A percentile compares a stretch with the other conserved stretches of the same genome.
Conservation (phyloP, 2,329 filamentous ascomycete species). For the Ophiostoma pallidulum region DNA sequence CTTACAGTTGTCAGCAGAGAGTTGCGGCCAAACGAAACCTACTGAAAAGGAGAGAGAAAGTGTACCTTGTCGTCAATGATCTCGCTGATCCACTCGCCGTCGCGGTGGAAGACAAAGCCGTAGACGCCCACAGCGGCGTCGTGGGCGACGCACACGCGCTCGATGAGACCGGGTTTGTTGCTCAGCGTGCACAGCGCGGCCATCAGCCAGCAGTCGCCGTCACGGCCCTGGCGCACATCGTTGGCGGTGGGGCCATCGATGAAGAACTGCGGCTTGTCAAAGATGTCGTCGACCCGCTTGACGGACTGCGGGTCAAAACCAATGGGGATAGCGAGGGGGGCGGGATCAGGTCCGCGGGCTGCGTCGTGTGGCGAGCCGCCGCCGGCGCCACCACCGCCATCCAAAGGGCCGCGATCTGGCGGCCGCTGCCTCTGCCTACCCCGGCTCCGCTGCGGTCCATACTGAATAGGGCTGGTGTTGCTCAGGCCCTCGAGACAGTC, state of each 20-base stretch:
- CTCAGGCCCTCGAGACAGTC: constrained; percentile 35
- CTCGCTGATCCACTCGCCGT: constrained; percentile 61
- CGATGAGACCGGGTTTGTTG: constrained; percentile 62
- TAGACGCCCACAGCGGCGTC: constrained; percentile 71
- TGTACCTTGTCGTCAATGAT: constrained; percentile 52
- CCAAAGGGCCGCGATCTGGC: too few relatives aligned
- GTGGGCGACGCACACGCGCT: constrained; percentile 62
- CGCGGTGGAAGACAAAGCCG: constrained; percentile 75
- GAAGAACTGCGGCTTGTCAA: constrained; percentile 67
- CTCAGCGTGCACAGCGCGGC: constrained; percentile 68
- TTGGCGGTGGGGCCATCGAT: constrained; percentile 67
- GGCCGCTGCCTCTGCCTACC: too few relatives aligned
- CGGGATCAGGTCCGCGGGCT: constrained; percentile 1
- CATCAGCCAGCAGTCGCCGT: constrained; percentile 82
- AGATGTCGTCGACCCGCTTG: constrained; percentile 66
- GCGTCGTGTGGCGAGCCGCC: background rate
- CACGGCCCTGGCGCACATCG: constrained; percentile 68
- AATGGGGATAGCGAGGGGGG: constrained; percentile 10
- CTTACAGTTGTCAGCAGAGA: too few relatives aligned
- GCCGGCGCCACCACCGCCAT: background rate
- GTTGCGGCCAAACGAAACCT: too few relatives aligned
- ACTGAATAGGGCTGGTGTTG: constrained; percentile 1
- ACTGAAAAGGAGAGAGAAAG: too few relatives aligned
- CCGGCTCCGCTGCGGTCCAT: background rate
- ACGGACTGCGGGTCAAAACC: constrained; percentile 41